phyloP scores from a whole-genome alignment of 176 grass and related monocot genomes.

The sorghum (Sorghum bicolor) region DNA sequence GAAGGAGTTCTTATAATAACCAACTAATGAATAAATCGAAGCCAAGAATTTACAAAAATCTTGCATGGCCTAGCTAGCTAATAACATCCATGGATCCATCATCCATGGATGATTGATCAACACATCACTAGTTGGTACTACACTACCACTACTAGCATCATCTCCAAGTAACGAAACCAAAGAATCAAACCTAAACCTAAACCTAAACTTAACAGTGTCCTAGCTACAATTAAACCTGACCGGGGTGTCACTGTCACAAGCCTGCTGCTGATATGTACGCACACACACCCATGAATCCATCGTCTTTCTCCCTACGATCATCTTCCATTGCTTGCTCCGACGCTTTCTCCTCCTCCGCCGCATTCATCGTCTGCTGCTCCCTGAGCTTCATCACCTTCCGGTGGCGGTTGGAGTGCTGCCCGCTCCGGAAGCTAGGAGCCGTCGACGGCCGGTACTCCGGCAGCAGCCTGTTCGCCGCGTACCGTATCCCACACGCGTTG shows the following conservation, averaged over 20 bases:
- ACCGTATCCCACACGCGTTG: slow-evolving; percentile 60
- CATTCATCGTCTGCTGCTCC: background rate
- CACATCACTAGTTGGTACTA: background rate
- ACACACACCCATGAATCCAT: background rate
- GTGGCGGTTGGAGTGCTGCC: slow-evolving; percentile 50
- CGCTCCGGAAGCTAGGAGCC: slow-evolving; percentile 36
- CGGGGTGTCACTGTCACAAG: background rate
- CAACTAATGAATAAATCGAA: background rate
- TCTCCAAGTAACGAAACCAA: background rate
- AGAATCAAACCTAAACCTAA: background rate
- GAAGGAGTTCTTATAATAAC: background rate
- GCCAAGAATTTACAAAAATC: background rate
- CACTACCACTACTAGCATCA: background rate
- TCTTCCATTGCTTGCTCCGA: background rate
- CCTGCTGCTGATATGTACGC: slow-evolving; percentile 10
- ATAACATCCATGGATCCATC: background rate
- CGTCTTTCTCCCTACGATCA: background rate
- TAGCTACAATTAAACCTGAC: background rate
- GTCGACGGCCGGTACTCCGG: slow-evolving; percentile 52
- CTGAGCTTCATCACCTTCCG: slow-evolving; percentile 32
- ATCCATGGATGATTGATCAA: background rate
- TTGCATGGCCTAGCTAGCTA: background rate
- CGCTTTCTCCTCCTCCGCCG: background rate
- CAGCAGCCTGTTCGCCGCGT: slow-evolving; percentile 12
- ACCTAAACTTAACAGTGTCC: background rate